These are phyloP conservation scores for Cyberlindnera xishuangbannaensis DNA, from an alignment of 805 yeast genomes.

Conservation along the genomic window DNA sequence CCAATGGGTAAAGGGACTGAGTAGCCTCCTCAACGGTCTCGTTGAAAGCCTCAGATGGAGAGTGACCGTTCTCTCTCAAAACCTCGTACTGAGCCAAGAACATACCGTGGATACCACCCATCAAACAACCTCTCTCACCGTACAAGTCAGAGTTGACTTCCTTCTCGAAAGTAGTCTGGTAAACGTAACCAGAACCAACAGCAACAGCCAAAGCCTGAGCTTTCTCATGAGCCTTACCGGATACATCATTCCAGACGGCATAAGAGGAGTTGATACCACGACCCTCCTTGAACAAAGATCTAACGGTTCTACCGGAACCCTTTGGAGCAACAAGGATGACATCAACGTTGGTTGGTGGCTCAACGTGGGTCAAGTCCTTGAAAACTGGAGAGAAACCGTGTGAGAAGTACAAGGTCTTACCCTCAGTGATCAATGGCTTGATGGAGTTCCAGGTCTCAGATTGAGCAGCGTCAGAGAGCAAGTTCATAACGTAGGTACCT, in stretches of 20 bases:
- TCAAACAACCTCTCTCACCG: constrained; percentile 99
- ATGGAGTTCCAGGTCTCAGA: constrained; percentile 92
- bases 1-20: constrained; percentile 97
- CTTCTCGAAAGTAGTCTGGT: constrained; percentile 98
- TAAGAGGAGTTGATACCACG: constrained; percentile 99
- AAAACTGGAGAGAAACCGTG: constrained; percentile 99
- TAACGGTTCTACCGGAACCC: constrained; percentile 99
- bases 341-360: constrained; percentile 89
- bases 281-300: constrained; percentile 99
- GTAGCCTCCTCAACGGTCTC: constrained; percentile 99
- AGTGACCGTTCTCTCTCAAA: constrained; percentile 98
- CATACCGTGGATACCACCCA: constrained; percentile 99
- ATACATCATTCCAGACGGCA: constrained; percentile 99
- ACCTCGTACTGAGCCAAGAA: constrained; percentile 99
- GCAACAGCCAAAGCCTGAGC: constrained; percentile 98
- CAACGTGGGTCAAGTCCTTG: constrained; percentile 96
- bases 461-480: constrained; percentile 98
- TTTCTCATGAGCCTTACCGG: constrained; percentile 99
- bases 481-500: constrained; percentile 96
- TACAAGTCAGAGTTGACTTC: constrained; percentile 98
- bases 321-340: constrained; percentile 99
- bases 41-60: constrained; percentile 99
- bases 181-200: constrained; percentile 99
- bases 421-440: constrained; percentile 91
- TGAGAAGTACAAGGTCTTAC: constrained; percentile 96